Conservation (phyloP, 208 protist genomes). For the Trypanosoma cruzi region DNA sequence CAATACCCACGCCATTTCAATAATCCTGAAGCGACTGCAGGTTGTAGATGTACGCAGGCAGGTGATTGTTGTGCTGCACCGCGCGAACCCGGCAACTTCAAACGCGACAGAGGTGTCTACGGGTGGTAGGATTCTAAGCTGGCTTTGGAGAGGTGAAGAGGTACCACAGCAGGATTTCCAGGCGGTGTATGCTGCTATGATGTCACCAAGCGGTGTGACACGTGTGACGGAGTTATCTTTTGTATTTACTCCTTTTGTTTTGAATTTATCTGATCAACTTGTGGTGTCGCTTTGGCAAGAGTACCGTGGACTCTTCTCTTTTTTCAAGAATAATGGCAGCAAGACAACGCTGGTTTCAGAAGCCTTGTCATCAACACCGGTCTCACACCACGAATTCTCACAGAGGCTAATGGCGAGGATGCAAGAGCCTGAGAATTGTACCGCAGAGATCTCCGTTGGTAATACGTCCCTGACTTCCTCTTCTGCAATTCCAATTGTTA, state of each 20-base stretch:
- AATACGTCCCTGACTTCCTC: not conserved
- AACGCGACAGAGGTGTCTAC: not conserved
- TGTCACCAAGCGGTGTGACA: slow-evolving; percentile 61
- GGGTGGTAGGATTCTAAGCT: slow-evolving; percentile 7
- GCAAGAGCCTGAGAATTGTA: not conserved
- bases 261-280: slow-evolving; percentile 57
- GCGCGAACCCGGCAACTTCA: slow-evolving; percentile 36
- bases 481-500: not conserved
- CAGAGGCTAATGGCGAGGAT: slow-evolving; percentile 1
- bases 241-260: slow-evolving; percentile 51
- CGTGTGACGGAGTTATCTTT: slow-evolving; percentile 60
- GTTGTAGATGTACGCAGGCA: slow-evolving; percentile 51
- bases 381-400: slow-evolving; percentile 12
- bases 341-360: not conserved
- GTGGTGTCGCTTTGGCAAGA: slow-evolving; percentile 54
- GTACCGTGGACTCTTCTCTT: slow-evolving; percentile 31
- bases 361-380: not conserved
- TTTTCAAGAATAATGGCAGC: slow-evolving; percentile 18
- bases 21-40: slow-evolving; percentile 63
- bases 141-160: slow-evolving; percentile 5
- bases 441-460: not conserved
- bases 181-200: slow-evolving; percentile 38
- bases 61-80: slow-evolving; percentile 46
- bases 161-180: slow-evolving; percentile 35
- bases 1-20: slow-evolving; percentile 49